Base-by-base conservation (phyloP, 805 yeast genomes). In the Candida boidinii region DNA sequence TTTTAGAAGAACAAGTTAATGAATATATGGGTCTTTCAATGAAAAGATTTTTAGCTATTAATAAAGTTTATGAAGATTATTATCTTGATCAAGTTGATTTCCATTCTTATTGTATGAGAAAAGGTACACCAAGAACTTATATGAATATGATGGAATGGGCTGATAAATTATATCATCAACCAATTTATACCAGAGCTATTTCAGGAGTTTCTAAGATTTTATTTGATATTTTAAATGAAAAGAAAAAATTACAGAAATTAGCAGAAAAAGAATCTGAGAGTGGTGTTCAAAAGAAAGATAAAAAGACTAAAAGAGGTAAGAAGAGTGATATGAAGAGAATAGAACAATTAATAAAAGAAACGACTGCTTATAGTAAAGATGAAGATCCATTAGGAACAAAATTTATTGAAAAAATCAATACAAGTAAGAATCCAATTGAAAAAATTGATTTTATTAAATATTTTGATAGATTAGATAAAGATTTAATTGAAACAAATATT, bases 51-150 rank as follows among this genome's bases (percentile, higher is more conserved):
- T 55, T 62, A 26, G 77, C 85, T 2, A 67, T 87, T 29, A 62
- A 75, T 31, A 74, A 75, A 38, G 71, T 82, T 20, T 87, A 76
- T 56, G 68, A 74, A 28, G 81, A 76, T 33, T 87, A 76, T 58
- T 72, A 66, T 49, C 73, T 73, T 40, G 98, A 92, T 51, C 96
- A 92, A 61, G 69, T 81, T 42, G 99, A 92, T 54, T 92, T 90
- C 78, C 97, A 92, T 54, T 79, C 83, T 29, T 92, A 85, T 54
- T 82, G 94, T 52, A 73, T 84, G 68, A 74, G 96, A 58, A 76
- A 81, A 45, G 97, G 96, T 16, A 85, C 96, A 6, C 79, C 90
- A 17, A 71, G 94, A 42, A 79, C 90, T 7, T 92, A 90, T 51
- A 45, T 83, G 19, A 78, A 76, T 14, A 73, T 84, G 72, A 44